Conservation (phyloP, 495 filamentous ascomycete species). For the Aspergillus bertholletiae region DNA sequence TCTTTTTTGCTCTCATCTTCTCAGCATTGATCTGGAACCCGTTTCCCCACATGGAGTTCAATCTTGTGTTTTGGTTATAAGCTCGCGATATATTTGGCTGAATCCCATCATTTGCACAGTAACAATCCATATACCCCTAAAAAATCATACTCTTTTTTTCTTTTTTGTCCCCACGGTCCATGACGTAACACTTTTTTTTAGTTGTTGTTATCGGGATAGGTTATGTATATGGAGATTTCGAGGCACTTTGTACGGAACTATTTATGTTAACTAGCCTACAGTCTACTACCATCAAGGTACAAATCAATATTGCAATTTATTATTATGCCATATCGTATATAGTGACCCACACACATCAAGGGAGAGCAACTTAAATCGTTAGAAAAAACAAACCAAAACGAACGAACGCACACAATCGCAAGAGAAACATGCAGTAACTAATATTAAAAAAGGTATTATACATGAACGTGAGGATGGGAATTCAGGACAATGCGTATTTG, state of each 20-base stretch:
- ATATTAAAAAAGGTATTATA: conserved; percentile 1
- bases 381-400: conserved; percentile 1
- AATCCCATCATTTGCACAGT: background rate
- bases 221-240: too few species aligned
- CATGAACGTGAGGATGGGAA: background rate
- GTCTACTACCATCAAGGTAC: background rate
- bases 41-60: background rate
- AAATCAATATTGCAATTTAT: background rate
- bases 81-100: background rate
- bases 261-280: too few species aligned
- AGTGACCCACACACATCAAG: too few species aligned
- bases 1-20: background rate
- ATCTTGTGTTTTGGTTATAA: background rate
- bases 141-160: background rate
- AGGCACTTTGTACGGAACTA: too few species aligned
- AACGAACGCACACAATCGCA: background rate
- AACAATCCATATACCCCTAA: background rate
- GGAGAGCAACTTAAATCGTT: too few species aligned
- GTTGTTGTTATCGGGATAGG: too few species aligned
- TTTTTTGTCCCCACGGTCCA: background rate
- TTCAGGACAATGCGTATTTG: background rate
- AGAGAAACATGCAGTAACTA: background rate
- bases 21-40: background rate
- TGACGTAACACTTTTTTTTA: background rate
- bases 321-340: too few species aligned